These are phyloP conservation scores for Pseudonectria buxi DNA, from an alignment of 2,329 filamentous ascomycete species.

Conservation along the genomic window DNA sequence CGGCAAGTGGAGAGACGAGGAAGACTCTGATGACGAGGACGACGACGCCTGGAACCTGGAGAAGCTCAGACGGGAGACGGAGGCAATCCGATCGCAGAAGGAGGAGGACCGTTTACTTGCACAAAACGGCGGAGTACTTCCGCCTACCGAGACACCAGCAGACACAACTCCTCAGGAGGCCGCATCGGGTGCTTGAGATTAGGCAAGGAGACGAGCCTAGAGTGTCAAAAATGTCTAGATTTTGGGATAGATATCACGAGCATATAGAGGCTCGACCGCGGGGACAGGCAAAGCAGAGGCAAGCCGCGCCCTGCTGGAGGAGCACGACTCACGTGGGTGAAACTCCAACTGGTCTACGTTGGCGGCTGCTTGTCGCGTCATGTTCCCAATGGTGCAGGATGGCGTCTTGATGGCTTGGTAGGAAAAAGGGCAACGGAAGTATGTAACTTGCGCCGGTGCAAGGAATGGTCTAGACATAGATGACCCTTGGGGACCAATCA, in stretches of 20 bases:
- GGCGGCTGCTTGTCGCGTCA: constrained; percentile 18
- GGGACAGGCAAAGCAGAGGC: constrained; percentile 22
- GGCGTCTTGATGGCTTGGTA: constrained; percentile 20
- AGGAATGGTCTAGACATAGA: no score
- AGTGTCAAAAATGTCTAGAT: constrained; percentile 16
- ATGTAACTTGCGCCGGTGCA: no score
- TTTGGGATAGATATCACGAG: constrained; percentile 12
- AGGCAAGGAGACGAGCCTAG: constrained; percentile 5
- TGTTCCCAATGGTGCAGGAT: constrained; percentile 13
- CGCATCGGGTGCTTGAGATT: constrained; percentile 19
- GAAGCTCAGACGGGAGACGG: constrained; percentile 77
- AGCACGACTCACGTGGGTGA: constrained; percentile 13
- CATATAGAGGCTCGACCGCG: constrained; percentile 16
- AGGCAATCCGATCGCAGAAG: constrained; percentile 63
- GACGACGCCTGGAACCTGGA: constrained; percentile 75
- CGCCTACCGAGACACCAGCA: constrained; percentile 9
- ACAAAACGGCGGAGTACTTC: constrained; percentile 20
- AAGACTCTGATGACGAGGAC: constrained; percentile 54
- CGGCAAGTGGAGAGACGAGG: constrained; percentile 76
- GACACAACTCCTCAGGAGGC: constrained; percentile 7
- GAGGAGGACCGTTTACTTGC: constrained; percentile 62
- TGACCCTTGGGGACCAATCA: no score
- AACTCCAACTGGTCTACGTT: constrained; percentile 20
- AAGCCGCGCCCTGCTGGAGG: constrained; percentile 24
- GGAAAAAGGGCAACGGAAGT: no score